These are phyloP conservation scores for Ogataea degrootiae DNA, from an alignment of 805 yeast species.

Conservation along the genomic window DNA sequence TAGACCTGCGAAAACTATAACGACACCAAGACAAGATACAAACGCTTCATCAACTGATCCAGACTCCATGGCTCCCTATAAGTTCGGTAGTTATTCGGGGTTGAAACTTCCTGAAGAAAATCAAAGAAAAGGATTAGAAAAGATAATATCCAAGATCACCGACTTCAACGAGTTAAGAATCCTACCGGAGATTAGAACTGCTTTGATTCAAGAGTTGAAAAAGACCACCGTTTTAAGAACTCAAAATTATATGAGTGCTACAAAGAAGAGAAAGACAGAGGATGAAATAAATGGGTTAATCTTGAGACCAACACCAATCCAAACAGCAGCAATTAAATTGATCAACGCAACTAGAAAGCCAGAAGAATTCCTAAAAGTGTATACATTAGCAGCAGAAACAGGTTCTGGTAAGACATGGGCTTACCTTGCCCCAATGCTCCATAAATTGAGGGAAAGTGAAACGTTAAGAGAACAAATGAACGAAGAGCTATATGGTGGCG, in stretches of 20 bases:
- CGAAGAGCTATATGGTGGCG: slow-evolving; percentile 20
- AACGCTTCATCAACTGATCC: slow-evolving; percentile 1
- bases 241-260: slow-evolving; percentile 27
- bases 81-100: slow-evolving; percentile 48
- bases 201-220: slow-evolving; percentile 51
- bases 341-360: slow-evolving; percentile 38
- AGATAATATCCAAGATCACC: slow-evolving; percentile 46
- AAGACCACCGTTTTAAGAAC: slow-evolving; percentile 37
- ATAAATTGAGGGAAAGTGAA: slow-evolving; percentile 60
- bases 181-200: slow-evolving; percentile 60
- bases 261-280: slow-evolving; percentile 28
- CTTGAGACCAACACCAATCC: slow-evolving; percentile 73
- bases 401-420: slow-evolving; percentile 98
- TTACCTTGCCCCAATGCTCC: slow-evolving; percentile 71
- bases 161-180: slow-evolving; percentile 65
- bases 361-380: slow-evolving; percentile 45
- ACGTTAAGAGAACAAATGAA: slow-evolving; percentile 32
- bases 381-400: slow-evolving; percentile 90
- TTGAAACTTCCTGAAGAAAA: slow-evolving; percentile 36
- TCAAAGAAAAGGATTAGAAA: slow-evolving; percentile 32
- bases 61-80: slow-evolving; percentile 26
- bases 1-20: too few relatives aligned
- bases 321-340: slow-evolving; percentile 64
- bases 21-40: not conserved
- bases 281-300: slow-evolving; percentile 32